These are phyloP conservation scores for Cytospora paraplurivora DNA, from an alignment of 2,329 filamentous ascomycete genomes.

Conservation along the genomic window DNA sequence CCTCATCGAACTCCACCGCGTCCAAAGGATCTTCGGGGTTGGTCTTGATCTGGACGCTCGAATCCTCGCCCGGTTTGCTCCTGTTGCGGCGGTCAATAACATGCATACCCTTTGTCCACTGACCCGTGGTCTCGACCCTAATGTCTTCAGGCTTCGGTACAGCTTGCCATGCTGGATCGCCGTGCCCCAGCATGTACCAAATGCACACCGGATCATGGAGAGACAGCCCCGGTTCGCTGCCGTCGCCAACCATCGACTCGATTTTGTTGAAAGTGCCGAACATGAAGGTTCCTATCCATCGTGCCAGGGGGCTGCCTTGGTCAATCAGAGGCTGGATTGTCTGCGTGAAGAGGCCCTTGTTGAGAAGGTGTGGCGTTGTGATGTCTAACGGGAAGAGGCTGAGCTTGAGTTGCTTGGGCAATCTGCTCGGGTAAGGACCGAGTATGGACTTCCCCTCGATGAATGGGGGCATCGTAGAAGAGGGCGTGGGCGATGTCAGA, in stretches of 20 bases:
- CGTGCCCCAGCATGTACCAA: slow-evolving; percentile 72
- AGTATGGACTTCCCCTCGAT: slow-evolving; percentile 54
- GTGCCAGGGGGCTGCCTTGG: slow-evolving; percentile 70
- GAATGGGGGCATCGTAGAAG: slow-evolving; percentile 77
- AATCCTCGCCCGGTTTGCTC: slow-evolving; percentile 50
- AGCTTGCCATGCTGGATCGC: slow-evolving; percentile 59
- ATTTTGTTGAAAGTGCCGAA: slow-evolving; percentile 71
- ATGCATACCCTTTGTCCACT: slow-evolving; percentile 94
- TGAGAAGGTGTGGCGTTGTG: slow-evolving; percentile 70
- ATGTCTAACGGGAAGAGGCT: slow-evolving; percentile 77
- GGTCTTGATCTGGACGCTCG: slow-evolving; percentile 35
- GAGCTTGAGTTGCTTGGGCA: slow-evolving; percentile 66
- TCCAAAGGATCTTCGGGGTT: slow-evolving; percentile 47
- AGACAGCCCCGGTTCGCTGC: slow-evolving; percentile 60
- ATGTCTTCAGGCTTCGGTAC: slow-evolving; percentile 73
- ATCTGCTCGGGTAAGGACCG: slow-evolving; percentile 62
- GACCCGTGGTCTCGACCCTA: slow-evolving; percentile 82
- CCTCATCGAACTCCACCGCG: slow-evolving; percentile 53
- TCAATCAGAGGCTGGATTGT: slow-evolving; percentile 57
- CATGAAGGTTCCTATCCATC: slow-evolving; percentile 74
- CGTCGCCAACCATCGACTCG: slow-evolving; percentile 61
- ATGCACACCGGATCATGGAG: slow-evolving; percentile 79
- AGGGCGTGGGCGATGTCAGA: slow-evolving; percentile 71
- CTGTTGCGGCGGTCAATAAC: slow-evolving; percentile 73
- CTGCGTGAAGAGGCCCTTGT: slow-evolving; percentile 59